Base-by-base conservation (phyloP, 2,329 filamentous ascomycete genomes). In the Aspergillus fischeri region DNA sequence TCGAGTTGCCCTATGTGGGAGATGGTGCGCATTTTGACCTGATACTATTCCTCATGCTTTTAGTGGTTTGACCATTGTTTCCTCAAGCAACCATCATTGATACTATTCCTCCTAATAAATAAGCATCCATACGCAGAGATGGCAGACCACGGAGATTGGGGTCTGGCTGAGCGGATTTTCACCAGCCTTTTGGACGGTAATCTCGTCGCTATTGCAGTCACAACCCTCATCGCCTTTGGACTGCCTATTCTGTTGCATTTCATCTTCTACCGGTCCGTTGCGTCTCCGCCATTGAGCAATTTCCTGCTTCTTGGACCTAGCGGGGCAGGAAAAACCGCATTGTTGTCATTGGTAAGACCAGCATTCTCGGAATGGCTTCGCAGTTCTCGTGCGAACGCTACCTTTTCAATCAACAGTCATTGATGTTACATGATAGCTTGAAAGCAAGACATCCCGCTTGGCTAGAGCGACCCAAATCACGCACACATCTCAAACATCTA, bases 301-400 rank as follows among this genome's bases (percentile, higher is more conserved):
- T 88, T 88, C 7, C 86, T 97, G 59, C 79, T 97, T 47, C 73
- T 92, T 51, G 94, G 94, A 1, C 91, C 93, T 17, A 87, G 87
- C 55, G 89, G 87, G 61, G 83, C 86, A 51, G 94, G 94, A 68
- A 99, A 97, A 80, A 97, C 94, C 0, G 84, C 90, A 8, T 85
- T 97, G 35, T 78, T 92, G n/a, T 92, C 91, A 24, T 82, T 94
- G 65, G 87, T 89, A 79, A 60, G 77, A 49, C 20, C 17, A 27
- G n/a, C 10, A 11, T 29, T 14, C 29, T 5, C 8, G 28, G 5
- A 4, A 24, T 53, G 21, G 24, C 24, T 44, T 27, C 44, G 8
- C 50, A 21, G 20, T 20, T 27, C 5, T 10, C 6, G 35, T 54
- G n/a, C 41, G 51, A 29, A 56, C 20, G n/a, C 2, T n/a, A 27